Evolutionary conservation across 495 filamentous ascomycete genomes (phyloP).

Genomic region (Aspergillus conjunctus): DNA sequence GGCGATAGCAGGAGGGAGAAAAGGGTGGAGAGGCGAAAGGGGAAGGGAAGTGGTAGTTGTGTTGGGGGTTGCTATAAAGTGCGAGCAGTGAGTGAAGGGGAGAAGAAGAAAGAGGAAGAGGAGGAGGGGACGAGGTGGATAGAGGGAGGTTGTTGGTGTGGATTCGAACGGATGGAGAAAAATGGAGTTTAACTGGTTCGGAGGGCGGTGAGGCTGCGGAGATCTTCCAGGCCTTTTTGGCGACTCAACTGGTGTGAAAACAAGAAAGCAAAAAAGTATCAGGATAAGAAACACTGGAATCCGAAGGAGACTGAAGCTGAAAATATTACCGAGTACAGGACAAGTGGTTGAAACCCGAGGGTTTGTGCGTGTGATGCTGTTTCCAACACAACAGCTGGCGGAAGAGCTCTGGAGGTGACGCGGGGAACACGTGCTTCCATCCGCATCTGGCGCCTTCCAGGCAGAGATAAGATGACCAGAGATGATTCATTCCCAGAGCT

Average conservation of each 20-base stretch:
- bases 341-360: neutral
- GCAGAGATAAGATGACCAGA: neutral
- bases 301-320: no score
- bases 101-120: constrained; percentile 2
- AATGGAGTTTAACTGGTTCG: constrained; percentile 20
- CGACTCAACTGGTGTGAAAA: neutral
- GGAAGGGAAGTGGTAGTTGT: constrained; percentile 12
- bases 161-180: constrained; percentile 22
- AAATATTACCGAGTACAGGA: neutral
- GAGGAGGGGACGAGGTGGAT: constrained; percentile 15
- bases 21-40: constrained; percentile 12
- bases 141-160: constrained; percentile 18
- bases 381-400: neutral
- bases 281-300: no score
- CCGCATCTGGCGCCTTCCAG: constrained; percentile 17
- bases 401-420: constrained; percentile 30
- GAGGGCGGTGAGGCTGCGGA: constrained; percentile 22
- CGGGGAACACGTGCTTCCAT: constrained; percentile 35
- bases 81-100: constrained; percentile 5
- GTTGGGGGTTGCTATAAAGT: constrained; percentile 5
- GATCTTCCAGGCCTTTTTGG: neutral
- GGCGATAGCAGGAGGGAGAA: constrained; percentile 5
- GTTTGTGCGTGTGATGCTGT: neutral
- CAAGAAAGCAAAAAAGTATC: neutral
- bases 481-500: constrained; percentile 1